Conservation (phyloP, 805 yeast species). For the Candida suzukii region DNA sequence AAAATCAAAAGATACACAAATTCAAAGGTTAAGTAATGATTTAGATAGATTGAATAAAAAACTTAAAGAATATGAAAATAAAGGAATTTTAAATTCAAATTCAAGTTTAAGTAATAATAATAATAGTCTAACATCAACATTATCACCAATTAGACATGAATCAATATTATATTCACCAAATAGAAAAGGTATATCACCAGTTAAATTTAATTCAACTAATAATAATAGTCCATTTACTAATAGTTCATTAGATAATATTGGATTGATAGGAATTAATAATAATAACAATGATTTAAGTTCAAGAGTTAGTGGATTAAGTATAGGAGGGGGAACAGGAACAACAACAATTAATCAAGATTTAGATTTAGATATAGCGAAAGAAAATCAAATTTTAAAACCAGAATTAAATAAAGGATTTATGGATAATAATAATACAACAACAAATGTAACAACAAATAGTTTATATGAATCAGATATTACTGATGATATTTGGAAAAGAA, state of each 20-base stretch:
- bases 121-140: too few species aligned
- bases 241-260: background rate
- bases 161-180: background rate
- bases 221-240: background rate
- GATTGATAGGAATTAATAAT: background rate
- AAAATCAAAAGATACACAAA: constrained; percentile 65
- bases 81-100: background rate
- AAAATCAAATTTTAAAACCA: too few species aligned
- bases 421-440: too few species aligned
- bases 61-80: constrained; percentile 47
- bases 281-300: constrained; percentile 20
- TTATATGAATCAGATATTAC: constrained; percentile 32
- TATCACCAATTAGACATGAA: background rate
- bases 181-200: background rate
- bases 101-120: too few species aligned
- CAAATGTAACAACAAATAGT: constrained; percentile 15
- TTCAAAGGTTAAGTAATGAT: constrained; percentile 54
- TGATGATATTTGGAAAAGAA: constrained; percentile 79
- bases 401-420: too few species aligned
- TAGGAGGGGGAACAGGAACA: too few species aligned
- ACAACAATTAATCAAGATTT: too few species aligned
- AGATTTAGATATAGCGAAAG: background rate
- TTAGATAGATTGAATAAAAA: constrained; percentile 49
- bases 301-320: constrained; percentile 22
- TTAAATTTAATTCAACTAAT: background rate